Percentiles rank a stretch among this genome's conserved stretches.
These are phyloP conservation scores for Aspergillus fumigatiaffinis DNA, from an alignment of 2,329 filamentous ascomycete genomes.

Conservation along the genomic window DNA sequence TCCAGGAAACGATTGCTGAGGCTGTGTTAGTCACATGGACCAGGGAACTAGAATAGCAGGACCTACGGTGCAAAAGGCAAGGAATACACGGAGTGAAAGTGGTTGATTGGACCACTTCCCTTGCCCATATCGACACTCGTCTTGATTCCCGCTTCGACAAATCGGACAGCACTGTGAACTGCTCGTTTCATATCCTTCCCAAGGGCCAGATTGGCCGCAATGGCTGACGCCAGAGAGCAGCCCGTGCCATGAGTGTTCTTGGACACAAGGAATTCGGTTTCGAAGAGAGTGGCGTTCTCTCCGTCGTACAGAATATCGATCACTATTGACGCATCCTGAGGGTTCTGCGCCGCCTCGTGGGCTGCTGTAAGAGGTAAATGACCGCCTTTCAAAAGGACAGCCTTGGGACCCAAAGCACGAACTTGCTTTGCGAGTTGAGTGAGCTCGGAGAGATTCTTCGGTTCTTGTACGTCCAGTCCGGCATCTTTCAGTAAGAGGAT, in stretches of 20 bases:
- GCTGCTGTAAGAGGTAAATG: constrained; percentile 73
- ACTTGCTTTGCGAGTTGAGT: constrained; percentile 65
- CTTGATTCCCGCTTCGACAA: constrained; percentile 60
- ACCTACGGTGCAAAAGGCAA: constrained; percentile 57
- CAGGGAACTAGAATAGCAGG: not conserved
- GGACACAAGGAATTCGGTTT: constrained; percentile 67
- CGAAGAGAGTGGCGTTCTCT: constrained; percentile 56
- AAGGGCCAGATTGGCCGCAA: constrained; percentile 58
- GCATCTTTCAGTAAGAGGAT: constrained; percentile 42
- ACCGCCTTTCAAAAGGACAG: constrained; percentile 85
- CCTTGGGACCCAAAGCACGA: constrained; percentile 66
- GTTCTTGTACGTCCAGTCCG: constrained; percentile 37
- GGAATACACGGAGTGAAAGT: constrained; percentile 60
- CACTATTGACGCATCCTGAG: constrained; percentile 62
- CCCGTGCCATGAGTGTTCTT: constrained; percentile 92
- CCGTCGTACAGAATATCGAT: constrained; percentile 73
- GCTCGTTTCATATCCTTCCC: constrained; percentile 48
- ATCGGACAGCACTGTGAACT: constrained; percentile 54
- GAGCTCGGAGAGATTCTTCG: constrained; percentile 61
- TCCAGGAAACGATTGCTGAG: constrained; percentile 70
- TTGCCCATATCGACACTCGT: constrained; percentile 54
- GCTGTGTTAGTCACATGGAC: not conserved
- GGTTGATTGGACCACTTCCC: constrained; percentile 63
- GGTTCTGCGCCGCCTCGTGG: constrained; percentile 54
- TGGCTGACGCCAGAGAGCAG: constrained; percentile 80